phyloP scores from a whole-genome alignment of 129 eudicot species.

The Arctium lappa region DNA sequence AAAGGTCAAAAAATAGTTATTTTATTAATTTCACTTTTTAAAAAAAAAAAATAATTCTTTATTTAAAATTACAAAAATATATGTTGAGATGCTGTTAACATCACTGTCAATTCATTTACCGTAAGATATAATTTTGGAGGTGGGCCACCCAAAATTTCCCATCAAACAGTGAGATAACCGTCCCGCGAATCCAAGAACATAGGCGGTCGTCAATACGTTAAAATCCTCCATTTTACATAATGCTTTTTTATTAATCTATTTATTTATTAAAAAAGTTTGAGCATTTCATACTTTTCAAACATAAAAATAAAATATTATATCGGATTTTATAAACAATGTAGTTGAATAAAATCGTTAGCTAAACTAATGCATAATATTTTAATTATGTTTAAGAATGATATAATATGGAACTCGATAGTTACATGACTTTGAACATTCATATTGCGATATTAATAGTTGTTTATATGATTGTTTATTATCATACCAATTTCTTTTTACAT shows the following conservation, averaged over 20 bases:
- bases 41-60: too few relatives aligned
- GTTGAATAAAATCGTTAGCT: neutral
- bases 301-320: neutral
- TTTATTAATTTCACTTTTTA: too few relatives aligned
- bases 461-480: too few relatives aligned
- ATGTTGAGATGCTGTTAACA: neutral
- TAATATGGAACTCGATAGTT: too few relatives aligned
- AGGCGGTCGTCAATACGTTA: constrained; percentile 25
- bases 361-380: neutral
- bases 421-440: too few relatives aligned
- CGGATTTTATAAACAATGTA: neutral
- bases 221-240: neutral
- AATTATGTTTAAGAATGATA: too few relatives aligned
- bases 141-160: neutral
- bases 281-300: neutral
- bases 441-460: too few relatives aligned
- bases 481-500: too few relatives aligned
- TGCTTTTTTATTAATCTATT: neutral
- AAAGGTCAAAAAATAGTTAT: too few relatives aligned
- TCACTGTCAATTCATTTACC: neutral
- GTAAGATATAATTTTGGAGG: neutral
- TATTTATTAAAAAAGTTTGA: neutral
- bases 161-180: constrained; percentile 26
- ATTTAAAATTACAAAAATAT: too few relatives aligned
- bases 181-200: constrained; percentile 27